phyloP scores from a whole-genome alignment of 2,329 filamentous ascomycete species.

The Colletotrichum eremochloae region DNA sequence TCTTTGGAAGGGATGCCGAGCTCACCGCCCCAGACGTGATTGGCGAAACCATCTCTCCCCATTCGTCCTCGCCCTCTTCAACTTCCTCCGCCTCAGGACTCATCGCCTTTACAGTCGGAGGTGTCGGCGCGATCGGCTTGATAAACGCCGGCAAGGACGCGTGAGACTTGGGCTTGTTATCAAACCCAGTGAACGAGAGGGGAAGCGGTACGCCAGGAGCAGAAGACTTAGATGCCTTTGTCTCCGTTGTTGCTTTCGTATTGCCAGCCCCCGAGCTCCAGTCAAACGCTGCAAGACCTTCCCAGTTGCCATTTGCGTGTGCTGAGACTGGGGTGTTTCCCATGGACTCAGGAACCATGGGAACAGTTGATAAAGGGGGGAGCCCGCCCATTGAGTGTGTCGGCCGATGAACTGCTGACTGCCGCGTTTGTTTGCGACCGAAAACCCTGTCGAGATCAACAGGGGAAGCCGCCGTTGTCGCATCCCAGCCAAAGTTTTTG shows the following conservation, averaged over 20 bases:
- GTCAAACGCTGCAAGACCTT: conserved; percentile 47
- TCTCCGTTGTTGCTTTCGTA: background rate
- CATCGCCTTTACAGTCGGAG: conserved; percentile 18
- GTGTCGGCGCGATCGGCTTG: conserved; percentile 19
- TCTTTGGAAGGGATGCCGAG: conserved; percentile 33
- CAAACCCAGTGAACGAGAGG: conserved; percentile 28
- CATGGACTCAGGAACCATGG: conserved; percentile 10
- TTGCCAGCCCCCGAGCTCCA: conserved; percentile 45
- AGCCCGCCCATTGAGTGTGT: conserved; percentile 39
- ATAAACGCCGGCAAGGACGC: conserved; percentile 34
- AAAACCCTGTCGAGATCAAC: conserved; percentile 64
- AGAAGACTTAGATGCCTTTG: conserved; percentile 2
- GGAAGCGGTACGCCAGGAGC: conserved; percentile 21
- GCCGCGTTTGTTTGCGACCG: conserved; percentile 50
- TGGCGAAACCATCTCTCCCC: conserved; percentile 71
- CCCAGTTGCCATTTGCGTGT: conserved; percentile 36
- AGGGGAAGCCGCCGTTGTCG: conserved; percentile 57
- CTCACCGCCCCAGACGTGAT: conserved; percentile 45
- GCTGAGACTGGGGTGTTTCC: conserved; percentile 45
- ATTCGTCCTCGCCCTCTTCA: conserved; percentile 59
- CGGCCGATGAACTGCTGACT: conserved; percentile 45
- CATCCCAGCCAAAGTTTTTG: conserved; percentile 73
- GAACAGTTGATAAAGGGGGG: conserved; percentile 28
- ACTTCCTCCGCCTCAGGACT: conserved; percentile 36
- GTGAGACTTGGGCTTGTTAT: conserved; percentile 36